Evolutionary conservation across 352 stramenopile species (phyloP).

Genomic region (Phytopythium mirpurense): DNA sequence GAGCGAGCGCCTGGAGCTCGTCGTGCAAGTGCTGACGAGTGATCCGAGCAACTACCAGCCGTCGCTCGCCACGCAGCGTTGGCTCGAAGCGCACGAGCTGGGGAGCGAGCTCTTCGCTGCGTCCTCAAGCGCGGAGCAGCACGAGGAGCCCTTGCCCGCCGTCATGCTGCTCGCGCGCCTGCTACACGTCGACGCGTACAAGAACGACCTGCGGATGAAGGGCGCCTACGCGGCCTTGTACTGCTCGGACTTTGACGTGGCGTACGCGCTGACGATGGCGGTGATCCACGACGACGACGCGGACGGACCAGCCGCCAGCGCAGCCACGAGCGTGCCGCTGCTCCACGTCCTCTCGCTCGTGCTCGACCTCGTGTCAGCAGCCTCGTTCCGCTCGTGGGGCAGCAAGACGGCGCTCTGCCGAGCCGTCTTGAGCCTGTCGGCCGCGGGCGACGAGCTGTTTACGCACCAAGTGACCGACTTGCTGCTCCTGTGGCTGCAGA

Average conservation of each 20-base stretch:
- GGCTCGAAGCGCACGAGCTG: slow-evolving; percentile 26
- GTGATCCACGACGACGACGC: slow-evolving; percentile 23
- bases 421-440: slow-evolving; percentile 18
- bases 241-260: slow-evolving; percentile 59
- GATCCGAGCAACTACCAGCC: slow-evolving; percentile 65
- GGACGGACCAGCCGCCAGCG: slow-evolving; percentile 2
- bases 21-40: slow-evolving; percentile 49
- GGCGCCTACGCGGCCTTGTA: slow-evolving; percentile 63
- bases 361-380: slow-evolving; percentile 56
- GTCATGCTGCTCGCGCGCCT: slow-evolving; percentile 48
- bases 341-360: slow-evolving; percentile 55
- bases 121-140: neutral
- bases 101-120: slow-evolving; percentile 3
- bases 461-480: slow-evolving; percentile 42
- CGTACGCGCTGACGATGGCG: slow-evolving; percentile 38
- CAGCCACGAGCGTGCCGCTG: slow-evolving; percentile 20
- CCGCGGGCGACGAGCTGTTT: slow-evolving; percentile 24
- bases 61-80: slow-evolving; percentile 33
- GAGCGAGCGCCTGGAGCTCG: slow-evolving; percentile 27
- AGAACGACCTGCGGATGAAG: slow-evolving; percentile 53
- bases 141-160: slow-evolving; percentile 26
- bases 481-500: slow-evolving; percentile 38
- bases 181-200: slow-evolving; percentile 31
- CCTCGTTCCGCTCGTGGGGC: slow-evolving; percentile 51
- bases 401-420: slow-evolving; percentile 51